A percentile compares a stretch with the other conserved stretches of the same genome.
Evolutionary conservation across 768 basidiomycete genomes (phyloP).

Genomic region (Calocybe cyanea): DNA sequence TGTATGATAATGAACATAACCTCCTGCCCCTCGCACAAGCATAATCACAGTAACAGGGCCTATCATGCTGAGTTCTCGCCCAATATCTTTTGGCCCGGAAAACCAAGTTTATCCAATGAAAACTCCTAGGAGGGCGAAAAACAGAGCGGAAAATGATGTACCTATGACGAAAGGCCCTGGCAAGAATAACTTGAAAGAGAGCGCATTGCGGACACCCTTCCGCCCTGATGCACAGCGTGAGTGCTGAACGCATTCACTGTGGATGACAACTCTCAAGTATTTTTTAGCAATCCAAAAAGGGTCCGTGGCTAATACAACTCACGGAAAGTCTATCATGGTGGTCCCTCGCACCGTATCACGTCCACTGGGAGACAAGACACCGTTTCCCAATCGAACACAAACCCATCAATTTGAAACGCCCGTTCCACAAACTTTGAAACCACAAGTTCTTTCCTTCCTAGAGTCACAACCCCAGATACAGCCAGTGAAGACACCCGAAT

Average conservation of each 20-base stretch:
- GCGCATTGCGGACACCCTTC: conserved; percentile 31
- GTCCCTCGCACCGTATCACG: conserved; percentile 28
- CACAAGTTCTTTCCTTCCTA: conserved; percentile 25
- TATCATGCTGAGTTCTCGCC: conserved; percentile 37
- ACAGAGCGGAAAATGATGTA: conserved; percentile 45
- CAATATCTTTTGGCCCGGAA: conserved; percentile 28
- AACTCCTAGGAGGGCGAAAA: conserved; percentile 54
- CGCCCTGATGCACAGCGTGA: conserved; percentile 29
- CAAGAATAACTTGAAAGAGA: conserved; percentile 36
- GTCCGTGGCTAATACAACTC: conserved; percentile 19
- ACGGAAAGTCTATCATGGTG: conserved; percentile 17
- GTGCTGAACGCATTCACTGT: conserved; percentile 3
- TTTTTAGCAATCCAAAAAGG: conserved; percentile 19
- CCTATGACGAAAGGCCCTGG: conserved; percentile 34
- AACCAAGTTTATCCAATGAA: conserved; percentile 32
- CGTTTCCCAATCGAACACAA: conserved; percentile 60
- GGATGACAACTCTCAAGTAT: background rate
- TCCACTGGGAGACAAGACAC: conserved; percentile 73
- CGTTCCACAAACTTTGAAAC: conserved; percentile 30
- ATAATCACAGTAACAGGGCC: too few relatives aligned
- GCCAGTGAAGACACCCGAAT: conserved; percentile 31
- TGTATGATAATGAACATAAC: too few relatives aligned
- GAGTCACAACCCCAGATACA: conserved; percentile 16
- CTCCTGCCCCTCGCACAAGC: too few relatives aligned
- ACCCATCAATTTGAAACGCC: conserved; percentile 30